Base-by-base conservation (phyloP, 768 basidiomycete species). In the Boletus insuetus region DNA sequence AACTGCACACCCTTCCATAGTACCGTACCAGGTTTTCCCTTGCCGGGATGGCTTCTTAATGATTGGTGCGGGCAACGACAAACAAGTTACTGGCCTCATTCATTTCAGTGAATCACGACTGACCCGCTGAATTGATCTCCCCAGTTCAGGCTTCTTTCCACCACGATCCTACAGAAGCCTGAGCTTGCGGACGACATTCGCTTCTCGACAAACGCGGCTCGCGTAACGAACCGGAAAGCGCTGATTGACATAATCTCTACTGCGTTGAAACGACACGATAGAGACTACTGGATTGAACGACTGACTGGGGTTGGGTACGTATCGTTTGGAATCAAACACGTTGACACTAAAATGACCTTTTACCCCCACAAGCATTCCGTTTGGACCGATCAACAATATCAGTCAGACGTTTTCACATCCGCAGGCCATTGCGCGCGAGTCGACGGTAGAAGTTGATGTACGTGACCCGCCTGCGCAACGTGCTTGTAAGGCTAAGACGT, bases 1-100 rank as follows among this genome's bases (percentile, higher is more conserved):
- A n/a, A 97, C 95, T 29, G 83, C 90, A 0, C 95, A 98, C 69
- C 91, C 95, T 14, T 94, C 91, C 17, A 87, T 98, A 63, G 95
- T 94, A 8, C 93, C 94, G 3, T 96, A 95, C 73, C 91, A 94
- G 69, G 91, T 86, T 4, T 94, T 96, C 69, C 82, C 87, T 0
- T 96, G 94, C 67, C 81, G 83, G 65, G 85, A 93, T 63, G 91
- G 92, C 31, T 94, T 85, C 68, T 71, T 97, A 55, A 96, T 97
- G 95, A 86, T 97, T 59, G 94, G 93, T 43, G 93, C 91, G 9
- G 94, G 91, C 6, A 96, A 94, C 69, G 83, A 96, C 66, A 87
- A 82, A 61, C 91, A 92, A 80, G 90, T 87, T n/a, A n/a, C n/a
- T n/a, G 61, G 58, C 42, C 48, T 14, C 54, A 26, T 61, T 45